phyloP scores from a whole-genome alignment of 1,284 basidiomycete species.

The Ganoderma boninense region DNA sequence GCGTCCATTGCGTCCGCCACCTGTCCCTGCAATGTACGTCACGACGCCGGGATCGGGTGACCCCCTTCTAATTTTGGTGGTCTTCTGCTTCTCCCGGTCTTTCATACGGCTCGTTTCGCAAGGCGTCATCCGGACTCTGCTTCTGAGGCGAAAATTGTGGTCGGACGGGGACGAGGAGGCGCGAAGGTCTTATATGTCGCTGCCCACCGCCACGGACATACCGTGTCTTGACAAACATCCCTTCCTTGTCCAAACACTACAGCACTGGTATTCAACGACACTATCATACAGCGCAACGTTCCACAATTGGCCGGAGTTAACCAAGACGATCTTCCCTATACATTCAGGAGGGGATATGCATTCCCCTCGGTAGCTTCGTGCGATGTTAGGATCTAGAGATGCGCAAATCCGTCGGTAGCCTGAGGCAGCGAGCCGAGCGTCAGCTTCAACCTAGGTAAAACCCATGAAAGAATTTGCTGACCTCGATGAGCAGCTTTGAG shows the following conservation, averaged over 20 bases:
- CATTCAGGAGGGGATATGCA: not conserved
- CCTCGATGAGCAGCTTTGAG: conserved; percentile 78
- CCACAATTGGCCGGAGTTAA: not conserved
- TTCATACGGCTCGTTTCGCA: not conserved
- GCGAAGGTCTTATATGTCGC: not conserved
- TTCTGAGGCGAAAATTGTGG: not conserved
- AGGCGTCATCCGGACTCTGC: not conserved
- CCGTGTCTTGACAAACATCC: not conserved
- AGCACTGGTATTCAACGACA: conserved; percentile 6
- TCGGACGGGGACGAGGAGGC: not conserved
- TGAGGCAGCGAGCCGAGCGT: conserved; percentile 13
- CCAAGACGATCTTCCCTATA: not conserved
- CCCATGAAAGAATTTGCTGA: conserved; percentile 36
- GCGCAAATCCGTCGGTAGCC: conserved; percentile 42
- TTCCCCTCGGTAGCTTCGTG: not conserved
- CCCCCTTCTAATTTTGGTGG: not conserved
- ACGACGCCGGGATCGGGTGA: not conserved
- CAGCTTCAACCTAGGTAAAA: conserved; percentile 9
- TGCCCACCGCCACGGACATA: not conserved
- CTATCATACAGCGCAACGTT: not conserved
- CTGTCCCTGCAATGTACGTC: not conserved
- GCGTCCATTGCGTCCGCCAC: not conserved
- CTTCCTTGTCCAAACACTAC: too few species aligned
- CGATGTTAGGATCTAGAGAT: conserved; percentile 26
- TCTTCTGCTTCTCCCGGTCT: not conserved